Evolutionary conservation across 768 basidiomycete genomes (phyloP).

Genomic region (Lanmaoa pseudosensibilis): DNA sequence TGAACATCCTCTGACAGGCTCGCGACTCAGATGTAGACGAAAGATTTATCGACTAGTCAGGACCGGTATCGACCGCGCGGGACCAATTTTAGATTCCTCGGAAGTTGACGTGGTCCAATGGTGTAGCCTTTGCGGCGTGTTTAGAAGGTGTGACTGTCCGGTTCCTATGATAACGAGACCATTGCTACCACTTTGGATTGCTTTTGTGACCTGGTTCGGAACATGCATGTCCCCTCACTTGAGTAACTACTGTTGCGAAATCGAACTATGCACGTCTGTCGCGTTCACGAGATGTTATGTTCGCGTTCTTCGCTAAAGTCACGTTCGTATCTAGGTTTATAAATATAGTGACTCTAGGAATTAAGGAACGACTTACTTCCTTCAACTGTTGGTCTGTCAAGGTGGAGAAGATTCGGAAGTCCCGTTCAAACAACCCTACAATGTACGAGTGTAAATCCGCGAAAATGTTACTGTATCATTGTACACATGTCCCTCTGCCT

Average conservation of each 20-base stretch:
- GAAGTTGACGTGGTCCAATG: background rate
- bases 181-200: background rate
- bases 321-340: too few species aligned
- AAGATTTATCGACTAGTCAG: background rate
- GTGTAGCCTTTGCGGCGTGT: background rate
- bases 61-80: background rate
- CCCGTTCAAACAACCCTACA: too few species aligned
- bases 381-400: too few species aligned
- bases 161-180: background rate
- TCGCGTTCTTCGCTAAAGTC: too few species aligned
- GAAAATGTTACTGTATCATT: too few species aligned
- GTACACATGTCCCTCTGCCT: too few species aligned
- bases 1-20: background rate
- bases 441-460: too few species aligned
- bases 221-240: too few species aligned
- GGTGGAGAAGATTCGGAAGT: too few species aligned
- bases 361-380: too few species aligned
- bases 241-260: background rate
- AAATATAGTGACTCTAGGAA: too few species aligned
- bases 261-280: background rate
- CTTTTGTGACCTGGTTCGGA: background rate
- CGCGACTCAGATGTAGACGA: too few species aligned
- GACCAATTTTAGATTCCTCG: background rate
- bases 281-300: background rate
- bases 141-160: background rate